Evolutionary conservation across 1,284 basidiomycete genomes (phyloP), one percentile per base, ranked within the genome.

Genomic region (Rhodotorula sp.): DNA sequence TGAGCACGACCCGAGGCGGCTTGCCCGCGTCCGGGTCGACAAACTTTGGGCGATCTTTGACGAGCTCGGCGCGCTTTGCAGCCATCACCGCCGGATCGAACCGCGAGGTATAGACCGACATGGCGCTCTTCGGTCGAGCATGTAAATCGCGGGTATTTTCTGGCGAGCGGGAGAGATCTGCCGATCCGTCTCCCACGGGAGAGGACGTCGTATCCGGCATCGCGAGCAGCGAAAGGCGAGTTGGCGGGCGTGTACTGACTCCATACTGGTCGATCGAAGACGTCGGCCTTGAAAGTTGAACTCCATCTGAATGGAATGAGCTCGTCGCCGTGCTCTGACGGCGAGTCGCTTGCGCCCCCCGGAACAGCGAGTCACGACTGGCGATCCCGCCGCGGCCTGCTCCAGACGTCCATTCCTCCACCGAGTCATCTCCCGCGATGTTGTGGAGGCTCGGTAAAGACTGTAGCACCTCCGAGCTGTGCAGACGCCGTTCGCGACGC

Each of bases 21-120:
- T 57, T 63, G 15, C 74, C 74, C 3, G 64, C 72, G 15, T 69
- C 60, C 22, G 63, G 58, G 54, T 71, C 73, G 26, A 45, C 17
- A 24, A 75, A 75, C 14, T 55, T 42, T 3, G 74, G 74, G 0
- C 74, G 71, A 5, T 68, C 65, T 45, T 71, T 67, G 44, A 66
- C 56, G 30, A 71, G 49, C 59, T 71, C 65, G 26, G 59, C 59
- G 18, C 67, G 64, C 24, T 66, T 62, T 6, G 62, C 58, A 5
- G 69, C 69, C 30, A 73, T 71, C 24, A 69, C 55, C 29, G 59
- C 37, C 1, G 74, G 74, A 44, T 73, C 74, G 53, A 73, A 73
- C 12, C 72, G 58, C 8, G 74, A 75, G 7, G 72, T 73, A 61
- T 71, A 75, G 45, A 49, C 58, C 20, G 63, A 60, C 4, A 63